phyloP scores from a whole-genome alignment of 176 grass and related monocot species.

The Aechmea fasciata region DNA sequence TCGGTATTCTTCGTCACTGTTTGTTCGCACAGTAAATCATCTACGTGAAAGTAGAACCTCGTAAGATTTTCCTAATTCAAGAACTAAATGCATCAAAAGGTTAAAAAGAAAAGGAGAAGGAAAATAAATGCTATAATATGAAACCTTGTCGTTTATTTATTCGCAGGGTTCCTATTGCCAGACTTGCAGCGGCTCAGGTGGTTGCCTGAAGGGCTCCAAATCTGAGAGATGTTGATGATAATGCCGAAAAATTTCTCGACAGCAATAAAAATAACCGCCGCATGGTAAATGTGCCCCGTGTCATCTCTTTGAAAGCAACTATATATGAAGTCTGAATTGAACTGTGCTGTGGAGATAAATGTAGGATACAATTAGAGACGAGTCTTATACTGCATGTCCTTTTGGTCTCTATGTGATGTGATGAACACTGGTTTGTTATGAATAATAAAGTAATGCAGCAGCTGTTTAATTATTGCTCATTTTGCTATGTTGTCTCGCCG shows the following conservation, averaged over 20 bases:
- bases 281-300: not conserved
- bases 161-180: slow-evolving; percentile 71
- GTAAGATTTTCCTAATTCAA: too few species aligned
- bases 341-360: not conserved
- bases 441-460: not conserved
- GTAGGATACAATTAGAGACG: not conserved
- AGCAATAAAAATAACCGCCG: not conserved
- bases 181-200: slow-evolving; percentile 76
- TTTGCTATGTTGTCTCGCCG: not conserved
- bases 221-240: not conserved
- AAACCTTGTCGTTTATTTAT: slow-evolving; percentile 18
- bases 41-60: too few species aligned
- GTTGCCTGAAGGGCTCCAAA: slow-evolving; percentile 27
- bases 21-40: too few species aligned
- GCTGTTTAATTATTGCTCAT: not conserved
- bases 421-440: not conserved
- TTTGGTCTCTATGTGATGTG: not conserved
- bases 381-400: not conserved
- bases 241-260: not conserved
- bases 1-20: too few species aligned
- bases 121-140: not conserved
- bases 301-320: not conserved
- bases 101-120: not conserved
- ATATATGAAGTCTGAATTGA: not conserved
- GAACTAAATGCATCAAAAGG: not conserved